These are phyloP conservation scores for Pogostemon cablin DNA, from an alignment of 257 asterid genomes.

Conservation along the genomic window DNA sequence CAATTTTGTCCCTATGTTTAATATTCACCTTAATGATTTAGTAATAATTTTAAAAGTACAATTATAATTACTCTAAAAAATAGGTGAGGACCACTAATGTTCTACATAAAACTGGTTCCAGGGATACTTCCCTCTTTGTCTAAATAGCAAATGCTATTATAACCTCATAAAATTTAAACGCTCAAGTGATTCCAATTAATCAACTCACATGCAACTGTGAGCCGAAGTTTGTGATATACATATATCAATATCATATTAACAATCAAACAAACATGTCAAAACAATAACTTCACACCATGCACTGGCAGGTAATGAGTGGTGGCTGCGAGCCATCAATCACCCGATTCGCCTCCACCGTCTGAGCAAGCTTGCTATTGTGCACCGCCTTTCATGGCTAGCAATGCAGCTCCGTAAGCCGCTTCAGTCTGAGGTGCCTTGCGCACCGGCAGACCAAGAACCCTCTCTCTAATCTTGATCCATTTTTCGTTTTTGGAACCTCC, in stretches of 20 bases:
- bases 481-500: conserved; percentile 85
- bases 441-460: conserved; percentile 83
- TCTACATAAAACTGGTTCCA: no score
- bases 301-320: no score
- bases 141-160: no score
- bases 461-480: conserved; percentile 80
- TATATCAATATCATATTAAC: background rate
- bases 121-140: no score
- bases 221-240: background rate
- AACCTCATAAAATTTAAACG: no score
- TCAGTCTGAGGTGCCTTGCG: conserved; percentile 73
- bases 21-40: no score
- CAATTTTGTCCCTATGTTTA: no score
- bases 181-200: background rate
- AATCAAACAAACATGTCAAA: background rate
- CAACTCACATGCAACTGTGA: background rate
- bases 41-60: no score
- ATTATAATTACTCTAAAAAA: no score
- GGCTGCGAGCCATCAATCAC: background rate
- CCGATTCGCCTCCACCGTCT: background rate
- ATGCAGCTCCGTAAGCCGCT: conserved; percentile 97
- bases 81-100: no score
- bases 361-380: conserved; percentile 25
- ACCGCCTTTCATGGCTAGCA: conserved; percentile 74
- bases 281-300: background rate